A percentile compares a stretch with the other conserved stretches of the same genome.
Evolutionary conservation across 225 moss, liverwort and hornwort species (phyloP).

Genomic region (Climacium dendroides): DNA sequence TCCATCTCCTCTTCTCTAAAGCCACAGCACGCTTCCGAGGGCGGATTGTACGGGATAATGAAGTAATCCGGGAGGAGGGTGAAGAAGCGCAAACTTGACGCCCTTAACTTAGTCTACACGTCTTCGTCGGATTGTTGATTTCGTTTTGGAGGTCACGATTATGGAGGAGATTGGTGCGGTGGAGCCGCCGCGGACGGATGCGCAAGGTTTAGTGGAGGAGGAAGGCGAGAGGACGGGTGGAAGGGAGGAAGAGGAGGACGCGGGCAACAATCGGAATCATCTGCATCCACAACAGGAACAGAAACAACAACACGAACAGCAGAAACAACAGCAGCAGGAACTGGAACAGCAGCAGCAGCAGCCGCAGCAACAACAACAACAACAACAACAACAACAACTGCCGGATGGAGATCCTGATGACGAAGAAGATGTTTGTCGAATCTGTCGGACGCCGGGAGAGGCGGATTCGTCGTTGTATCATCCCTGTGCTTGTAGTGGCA

Average conservation of each 20-base stretch:
- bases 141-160: background rate
- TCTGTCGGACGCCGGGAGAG: conserved; percentile 57
- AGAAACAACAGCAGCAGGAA: background rate
- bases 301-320: background rate
- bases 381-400: background rate
- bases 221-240: background rate
- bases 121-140: background rate
- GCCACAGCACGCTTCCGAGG: background rate
- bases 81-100: background rate
- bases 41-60: conserved; percentile 1
- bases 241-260: background rate
- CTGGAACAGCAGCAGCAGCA: background rate
- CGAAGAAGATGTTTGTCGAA: conserved; percentile 57
- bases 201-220: conserved; percentile 27
- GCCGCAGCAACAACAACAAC: background rate
- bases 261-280: background rate
- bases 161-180: conserved; percentile 44
- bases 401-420: conserved; percentile 37
- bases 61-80: background rate
- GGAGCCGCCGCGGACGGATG: conserved; percentile 39
- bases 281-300: background rate
- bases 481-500: conserved; percentile 64
- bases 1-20: background rate
- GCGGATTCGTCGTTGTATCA: conserved; percentile 47
- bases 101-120: background rate